Evolutionary conservation across 805 yeast genomes (phyloP), one percentile per base, ranked within the genome.

Genomic region (Priceomyces castillae): DNA sequence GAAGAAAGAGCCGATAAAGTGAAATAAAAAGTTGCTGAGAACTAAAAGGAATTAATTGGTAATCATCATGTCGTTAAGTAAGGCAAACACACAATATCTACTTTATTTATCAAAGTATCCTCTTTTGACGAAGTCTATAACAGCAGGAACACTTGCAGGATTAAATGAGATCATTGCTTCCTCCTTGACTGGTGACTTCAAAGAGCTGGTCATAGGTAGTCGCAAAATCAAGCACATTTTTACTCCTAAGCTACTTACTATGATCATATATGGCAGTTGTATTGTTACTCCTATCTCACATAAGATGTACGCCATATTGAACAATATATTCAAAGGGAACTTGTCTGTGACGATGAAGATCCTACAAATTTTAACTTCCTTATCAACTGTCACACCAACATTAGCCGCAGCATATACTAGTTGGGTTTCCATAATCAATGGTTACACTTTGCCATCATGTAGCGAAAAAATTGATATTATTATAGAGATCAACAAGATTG

Each of bases 241-340:
- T 40, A 72, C 73, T 30, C 54, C 61, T 23, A 79, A 74, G 56
- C 67, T 81, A 31, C 66, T 77, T 7, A 62, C 76, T 39, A 75
- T 82, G 77, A 74, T 80, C 7, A 40, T 81, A 2, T 82, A 77
- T 53, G 85, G 86, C 0, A 64, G 74, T 22, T 47, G 67, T 1
- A 64, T 82, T 12, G 73, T 74, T 19, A 77, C 86, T 0, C 89
- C 89, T 6, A 60, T 80, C 30, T 64, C 80, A 3, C 87, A 82
- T 53, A 72, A 68, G 48, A 69, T 77, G 30, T 80, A 80, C 48
- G 68, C 64, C 3, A 45, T 71, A 12, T 64, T 81, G 38, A 77
- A 76, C 47, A 56, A 56, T 44, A 43, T 76, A 5, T 76, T 72
- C 52, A 50, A 44, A 28, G 72, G 65, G 18, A 77, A 78, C 3